phyloP scores from a whole-genome alignment of 345 rosid genomes.

The Syzygium grande region DNA sequence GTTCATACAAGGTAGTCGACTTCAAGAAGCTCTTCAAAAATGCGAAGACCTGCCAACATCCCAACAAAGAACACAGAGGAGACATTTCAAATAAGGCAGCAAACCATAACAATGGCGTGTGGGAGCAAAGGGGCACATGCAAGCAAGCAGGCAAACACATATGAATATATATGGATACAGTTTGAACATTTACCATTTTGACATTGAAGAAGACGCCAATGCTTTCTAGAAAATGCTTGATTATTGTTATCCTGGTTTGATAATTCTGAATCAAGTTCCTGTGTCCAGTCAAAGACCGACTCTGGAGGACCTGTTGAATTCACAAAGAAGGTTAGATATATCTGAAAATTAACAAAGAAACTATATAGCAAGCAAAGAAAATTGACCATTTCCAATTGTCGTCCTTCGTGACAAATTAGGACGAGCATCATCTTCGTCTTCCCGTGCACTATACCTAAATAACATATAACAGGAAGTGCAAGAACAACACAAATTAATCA shows the following conservation, averaged over 20 bases:
- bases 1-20: slow-evolving; percentile 92
- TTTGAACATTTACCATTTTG: slow-evolving; percentile 67
- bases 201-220: slow-evolving; percentile 99
- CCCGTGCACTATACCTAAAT: slow-evolving; percentile 76
- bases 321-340: slow-evolving; percentile 8
- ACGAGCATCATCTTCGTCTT: slow-evolving; percentile 73
- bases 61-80: background rate
- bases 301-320: slow-evolving; percentile 76
- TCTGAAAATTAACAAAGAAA: background rate
- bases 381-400: slow-evolving; percentile 90
- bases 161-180: background rate
- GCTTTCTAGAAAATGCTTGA: slow-evolving; percentile 94
- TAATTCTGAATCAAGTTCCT: slow-evolving; percentile 63
- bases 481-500: background rate
- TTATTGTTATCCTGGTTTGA: slow-evolving; percentile 62
- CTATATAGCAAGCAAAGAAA: background rate
- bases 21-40: slow-evolving; percentile 98
- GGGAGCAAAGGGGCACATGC: background rate
- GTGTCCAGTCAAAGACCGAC: slow-evolving; percentile 82
- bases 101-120: background rate
- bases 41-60: slow-evolving; percentile 79
- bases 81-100: background rate
- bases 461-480: background rate
- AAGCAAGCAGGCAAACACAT: background rate
- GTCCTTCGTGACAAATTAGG: slow-evolving; percentile 64